Evolutionary conservation across 2,329 filamentous ascomycete species (phyloP).

Genomic region (Zymoseptoria tritici): DNA sequence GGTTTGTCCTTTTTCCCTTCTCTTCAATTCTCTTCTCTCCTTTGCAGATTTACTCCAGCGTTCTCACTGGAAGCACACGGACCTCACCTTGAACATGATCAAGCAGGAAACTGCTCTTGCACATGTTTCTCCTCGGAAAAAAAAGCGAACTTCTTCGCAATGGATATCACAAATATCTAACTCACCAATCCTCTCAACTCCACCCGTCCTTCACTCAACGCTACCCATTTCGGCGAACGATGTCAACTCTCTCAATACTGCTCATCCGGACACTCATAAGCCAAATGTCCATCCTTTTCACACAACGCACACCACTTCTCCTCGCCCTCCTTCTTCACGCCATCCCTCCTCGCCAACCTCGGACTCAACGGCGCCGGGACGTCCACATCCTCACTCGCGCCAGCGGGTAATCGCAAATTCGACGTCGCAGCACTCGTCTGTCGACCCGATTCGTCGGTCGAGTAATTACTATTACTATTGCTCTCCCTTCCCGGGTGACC

Average conservation of each 20-base stretch:
- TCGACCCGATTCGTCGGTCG: background rate
- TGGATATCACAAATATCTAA: no score
- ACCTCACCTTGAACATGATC: no score
- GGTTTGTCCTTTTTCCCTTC: no score
- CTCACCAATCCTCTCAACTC: no score
- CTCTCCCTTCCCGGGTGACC: background rate
- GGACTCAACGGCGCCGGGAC: conserved; percentile 10
- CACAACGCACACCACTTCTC: conserved; percentile 96
- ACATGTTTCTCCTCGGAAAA: no score
- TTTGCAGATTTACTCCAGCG: no score
- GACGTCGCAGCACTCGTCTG: background rate
- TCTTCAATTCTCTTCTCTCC: no score
- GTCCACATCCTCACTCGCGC: background rate
- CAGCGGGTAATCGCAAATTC: background rate
- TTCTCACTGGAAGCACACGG: no score
- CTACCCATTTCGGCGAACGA: no score
- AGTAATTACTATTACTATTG: background rate
- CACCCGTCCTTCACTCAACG: no score
- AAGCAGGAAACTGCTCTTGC: no score
- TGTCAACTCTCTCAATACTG: conserved; percentile 22
- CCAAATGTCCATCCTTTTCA: conserved; percentile 92
- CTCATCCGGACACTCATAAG: conserved; percentile 40
- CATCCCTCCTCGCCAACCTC: conserved; percentile 1
- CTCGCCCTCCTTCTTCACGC: conserved; percentile 13
- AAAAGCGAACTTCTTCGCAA: no score